Evolutionary conservation across 805 yeast species (phyloP).

Genomic region (Lipomyces kockii): DNA sequence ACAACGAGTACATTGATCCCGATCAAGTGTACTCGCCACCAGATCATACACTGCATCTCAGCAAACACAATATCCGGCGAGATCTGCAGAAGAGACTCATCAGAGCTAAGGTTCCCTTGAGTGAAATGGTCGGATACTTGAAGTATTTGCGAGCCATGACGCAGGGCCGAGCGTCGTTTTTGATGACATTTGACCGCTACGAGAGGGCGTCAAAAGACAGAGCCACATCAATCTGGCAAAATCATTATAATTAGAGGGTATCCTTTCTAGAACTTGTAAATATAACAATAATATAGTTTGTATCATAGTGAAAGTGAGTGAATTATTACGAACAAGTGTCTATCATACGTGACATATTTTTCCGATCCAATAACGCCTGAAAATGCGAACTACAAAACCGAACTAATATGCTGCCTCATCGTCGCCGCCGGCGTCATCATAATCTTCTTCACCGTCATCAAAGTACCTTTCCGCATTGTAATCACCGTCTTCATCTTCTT

Average conservation of each 20-base stretch:
- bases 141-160: constrained; percentile 78
- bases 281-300: neutral
- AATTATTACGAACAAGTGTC: neutral
- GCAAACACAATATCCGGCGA: constrained; percentile 47
- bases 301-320: neutral
- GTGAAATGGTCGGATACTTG: constrained; percentile 89
- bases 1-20: constrained; percentile 20
- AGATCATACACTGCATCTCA: constrained; percentile 56
- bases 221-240: constrained; percentile 31
- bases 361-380: constrained; percentile 6
- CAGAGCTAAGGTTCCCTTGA: constrained; percentile 80
- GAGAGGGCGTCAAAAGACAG: constrained; percentile 64
- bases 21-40: constrained; percentile 71
- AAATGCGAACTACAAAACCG: neutral
- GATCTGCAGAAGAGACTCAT: constrained; percentile 49
- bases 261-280: neutral
- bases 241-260: constrained; percentile 1
- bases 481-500: constrained; percentile 41
- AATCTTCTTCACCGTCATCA: constrained; percentile 40
- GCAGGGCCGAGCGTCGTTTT: constrained; percentile 84
- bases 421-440: constrained; percentile 39
- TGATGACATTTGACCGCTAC: constrained; percentile 79
- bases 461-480: constrained; percentile 40
- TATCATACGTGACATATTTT: neutral
- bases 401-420: constrained; percentile 40